Conservation (phyloP, 2,329 filamentous ascomycete species). For the Diaporthe vexans region DNA sequence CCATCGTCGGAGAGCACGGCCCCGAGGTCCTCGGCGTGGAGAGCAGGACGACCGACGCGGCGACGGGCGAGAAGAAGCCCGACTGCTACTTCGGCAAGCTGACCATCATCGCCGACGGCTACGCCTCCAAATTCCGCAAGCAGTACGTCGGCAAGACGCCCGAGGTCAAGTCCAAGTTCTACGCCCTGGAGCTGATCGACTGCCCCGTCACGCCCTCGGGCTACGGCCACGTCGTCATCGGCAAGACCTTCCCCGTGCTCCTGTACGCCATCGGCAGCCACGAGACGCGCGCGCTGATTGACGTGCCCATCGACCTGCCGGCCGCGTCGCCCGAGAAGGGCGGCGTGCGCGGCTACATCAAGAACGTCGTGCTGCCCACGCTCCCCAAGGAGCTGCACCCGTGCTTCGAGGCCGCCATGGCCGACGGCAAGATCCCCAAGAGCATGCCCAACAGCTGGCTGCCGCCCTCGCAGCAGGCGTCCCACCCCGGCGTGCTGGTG, state of each 20-base stretch:
- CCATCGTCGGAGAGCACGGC: slow-evolving; percentile 78
- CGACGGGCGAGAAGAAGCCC: slow-evolving; percentile 66
- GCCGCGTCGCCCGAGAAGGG: slow-evolving; percentile 81
- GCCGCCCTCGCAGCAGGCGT: slow-evolving; percentile 75
- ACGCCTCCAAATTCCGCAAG: slow-evolving; percentile 92
- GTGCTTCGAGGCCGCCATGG: slow-evolving; percentile 81
- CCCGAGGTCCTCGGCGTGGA: slow-evolving; percentile 87
- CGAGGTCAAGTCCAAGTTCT: slow-evolving; percentile 87
- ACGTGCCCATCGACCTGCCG: slow-evolving; percentile 84
- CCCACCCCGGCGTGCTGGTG: slow-evolving; percentile 80
- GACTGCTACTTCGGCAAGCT: slow-evolving; percentile 91
- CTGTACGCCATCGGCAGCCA: slow-evolving; percentile 97
- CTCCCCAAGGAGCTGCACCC: slow-evolving; percentile 81
- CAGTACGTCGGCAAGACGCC: slow-evolving; percentile 77
- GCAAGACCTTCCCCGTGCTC: slow-evolving; percentile 81
- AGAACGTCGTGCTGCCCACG: slow-evolving; percentile 80
- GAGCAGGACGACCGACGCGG: slow-evolving; percentile 73
- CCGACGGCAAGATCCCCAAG: slow-evolving; percentile 79
- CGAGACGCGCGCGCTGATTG: slow-evolving; percentile 91
- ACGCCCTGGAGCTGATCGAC: slow-evolving; percentile 92
- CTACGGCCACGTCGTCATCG: slow-evolving; percentile 91
- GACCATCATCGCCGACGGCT: slow-evolving; percentile 93
- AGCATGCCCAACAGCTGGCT: slow-evolving; percentile 98
- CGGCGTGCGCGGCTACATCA: slow-evolving; percentile 87
- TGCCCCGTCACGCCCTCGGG: slow-evolving; percentile 80